Evolutionary conservation across 2,329 filamentous ascomycete species (phyloP), one percentile per base, ranked within the genome.

Genomic region (Coniella vitis): DNA sequence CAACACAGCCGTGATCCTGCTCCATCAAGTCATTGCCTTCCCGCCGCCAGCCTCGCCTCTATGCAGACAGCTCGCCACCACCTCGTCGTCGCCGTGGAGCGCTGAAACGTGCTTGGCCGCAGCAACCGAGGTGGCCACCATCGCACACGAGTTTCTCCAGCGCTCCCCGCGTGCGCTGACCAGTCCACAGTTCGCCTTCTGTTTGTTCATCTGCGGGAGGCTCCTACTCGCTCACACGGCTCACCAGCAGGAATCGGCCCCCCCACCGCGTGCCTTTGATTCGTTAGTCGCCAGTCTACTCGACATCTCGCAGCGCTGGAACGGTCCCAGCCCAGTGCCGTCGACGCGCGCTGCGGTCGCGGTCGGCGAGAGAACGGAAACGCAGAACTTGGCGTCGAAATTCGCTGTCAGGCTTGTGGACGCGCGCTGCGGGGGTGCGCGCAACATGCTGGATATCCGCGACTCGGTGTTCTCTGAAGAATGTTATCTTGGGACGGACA

Each of bases 21-120:
- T 71, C 2, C 69, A 71, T 46, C 66, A 69, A 39, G 59, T 60
- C 12, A 68, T 72, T 17, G 69, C 68, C 2, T 68, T 67, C 46
- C 65, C 65, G 0, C 58, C 61, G 1, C 39, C 58, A 1, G 59
- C 63, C 8, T 67, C 62, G n/a, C n/a, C n/a, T n/a, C n/a, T n/a
- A n/a, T n/a, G 60, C 50, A 61, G 58, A 54, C 56, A 16, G 56
- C 52, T 17, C 54, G 58, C 4, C 55, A 67, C 17, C 59, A 61
- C 8, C 56, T 69, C n/a, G 1, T 66, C 69, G 0, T 69, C 61
- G n/a, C 51, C 56, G 3, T 65, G 59, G n/a, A 69, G 65, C 41
- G 62, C 65, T 5, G 68, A 70, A 49, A 69, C 69, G 0, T 71
- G 69, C 43, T 58, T 67, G 19, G 53, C 58, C 7, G 69, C 69